Evolutionary conservation across 768 basidiomycete species (phyloP).

Genomic region (Agrocybe chaxingu): DNA sequence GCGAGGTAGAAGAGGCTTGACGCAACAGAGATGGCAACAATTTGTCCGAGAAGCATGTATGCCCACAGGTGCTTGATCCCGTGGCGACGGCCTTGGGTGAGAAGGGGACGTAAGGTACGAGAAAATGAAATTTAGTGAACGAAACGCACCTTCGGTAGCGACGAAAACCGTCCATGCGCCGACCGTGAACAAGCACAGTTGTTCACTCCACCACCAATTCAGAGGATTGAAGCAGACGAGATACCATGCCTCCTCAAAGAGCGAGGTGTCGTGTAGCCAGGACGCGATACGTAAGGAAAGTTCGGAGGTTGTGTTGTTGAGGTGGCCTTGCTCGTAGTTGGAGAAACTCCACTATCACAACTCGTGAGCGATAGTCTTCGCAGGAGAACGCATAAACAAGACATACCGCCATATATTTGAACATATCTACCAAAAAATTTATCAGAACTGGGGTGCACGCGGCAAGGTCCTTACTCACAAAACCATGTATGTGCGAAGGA

Average conservation of each 20-base stretch:
- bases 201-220: constrained; percentile 74
- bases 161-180: constrained; percentile 56
- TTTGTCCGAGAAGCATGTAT: constrained; percentile 70
- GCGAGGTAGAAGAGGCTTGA: constrained; percentile 61
- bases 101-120: background rate
- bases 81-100: constrained; percentile 27
- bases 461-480: constrained; percentile 16
- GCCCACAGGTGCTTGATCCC: constrained; percentile 53
- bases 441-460: too few species aligned
- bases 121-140: background rate
- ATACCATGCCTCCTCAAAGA: constrained; percentile 61
- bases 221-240: constrained; percentile 38
- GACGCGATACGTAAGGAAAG: constrained; percentile 34
- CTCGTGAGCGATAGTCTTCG: background rate
- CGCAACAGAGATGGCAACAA: constrained; percentile 69
- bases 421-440: constrained; percentile 22
- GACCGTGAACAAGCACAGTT: constrained; percentile 57
- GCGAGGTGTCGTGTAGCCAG: constrained; percentile 52
- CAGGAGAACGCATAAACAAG: background rate
- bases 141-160: constrained; percentile 42
- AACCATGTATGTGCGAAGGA: constrained; percentile 34
- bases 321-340: constrained; percentile 32
- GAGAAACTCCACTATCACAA: constrained; percentile 47
- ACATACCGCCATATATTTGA: constrained; percentile 28
- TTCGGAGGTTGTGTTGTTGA: constrained; percentile 1